phyloP scores from a whole-genome alignment of 2,329 filamentous ascomycete species.

The Aschersonia sp. region DNA sequence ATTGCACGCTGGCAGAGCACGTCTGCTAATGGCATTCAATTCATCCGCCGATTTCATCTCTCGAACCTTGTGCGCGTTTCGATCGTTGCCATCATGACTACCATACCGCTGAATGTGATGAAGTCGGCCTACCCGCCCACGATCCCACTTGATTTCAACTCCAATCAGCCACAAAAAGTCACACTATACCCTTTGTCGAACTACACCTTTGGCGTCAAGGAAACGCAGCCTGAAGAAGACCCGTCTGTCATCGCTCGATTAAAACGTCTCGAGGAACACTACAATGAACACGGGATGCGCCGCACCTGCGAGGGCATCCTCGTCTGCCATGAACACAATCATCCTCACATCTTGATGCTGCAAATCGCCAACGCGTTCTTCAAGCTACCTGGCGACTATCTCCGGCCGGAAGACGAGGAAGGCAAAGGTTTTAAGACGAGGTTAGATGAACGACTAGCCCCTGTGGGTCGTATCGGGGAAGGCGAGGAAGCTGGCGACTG shows the following conservation, averaged over 20 bases:
- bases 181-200: constrained; percentile 90
- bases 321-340: constrained; percentile 97
- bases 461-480: constrained; percentile 74
- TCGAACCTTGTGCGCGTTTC: no score
- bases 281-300: constrained; percentile 82
- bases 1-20: no score
- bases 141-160: constrained; percentile 71
- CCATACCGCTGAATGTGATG: constrained; percentile 59
- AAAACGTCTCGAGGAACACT: constrained; percentile 93
- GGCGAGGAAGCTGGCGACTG: constrained; percentile 77
- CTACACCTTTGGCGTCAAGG: constrained; percentile 98
- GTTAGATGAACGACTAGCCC: constrained; percentile 84
- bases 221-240: constrained; percentile 95
- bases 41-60: no score
- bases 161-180: constrained; percentile 78
- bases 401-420: constrained; percentile 80
- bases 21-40: no score
- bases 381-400: constrained; percentile 93
- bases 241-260: constrained; percentile 86
- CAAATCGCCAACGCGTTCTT: constrained; percentile 99
- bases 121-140: constrained; percentile 69
- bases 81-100: constrained; percentile 48
- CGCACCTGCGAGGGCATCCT: constrained; percentile 93
- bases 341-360: constrained; percentile 96
- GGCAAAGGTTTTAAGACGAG: constrained; percentile 87